Conservation (phyloP, 2,329 filamentous ascomycete genomes). For the Colletotrichum noveboracense region DNA sequence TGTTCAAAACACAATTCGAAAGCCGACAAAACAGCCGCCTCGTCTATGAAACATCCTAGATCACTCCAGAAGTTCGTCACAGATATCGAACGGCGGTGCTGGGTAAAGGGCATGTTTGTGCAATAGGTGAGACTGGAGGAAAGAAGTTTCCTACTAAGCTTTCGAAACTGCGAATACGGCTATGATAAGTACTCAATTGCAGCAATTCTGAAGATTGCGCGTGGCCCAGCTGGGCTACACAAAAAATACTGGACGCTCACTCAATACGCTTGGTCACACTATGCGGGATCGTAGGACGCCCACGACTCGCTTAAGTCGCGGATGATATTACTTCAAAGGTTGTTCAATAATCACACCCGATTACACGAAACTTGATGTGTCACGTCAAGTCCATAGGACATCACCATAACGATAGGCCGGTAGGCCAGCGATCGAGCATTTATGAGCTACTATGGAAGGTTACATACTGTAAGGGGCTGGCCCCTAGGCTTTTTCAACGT, state of each 20-base stretch:
- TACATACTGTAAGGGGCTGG: too few relatives aligned
- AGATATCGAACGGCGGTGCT: not conserved
- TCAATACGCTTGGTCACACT: not conserved
- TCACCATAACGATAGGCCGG: not conserved
- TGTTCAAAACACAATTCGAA: not conserved
- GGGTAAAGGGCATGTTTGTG: not conserved
- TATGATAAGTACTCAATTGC: not conserved
- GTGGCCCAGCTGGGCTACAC: not conserved
- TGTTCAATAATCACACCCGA: not conserved
- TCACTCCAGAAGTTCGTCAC: not conserved
- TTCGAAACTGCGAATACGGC: not conserved
- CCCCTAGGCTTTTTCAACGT: too few relatives aligned
- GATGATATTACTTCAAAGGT: not conserved
- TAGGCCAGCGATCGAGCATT: accelerated
- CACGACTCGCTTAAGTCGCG: not conserved
- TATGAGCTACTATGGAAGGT: not conserved
- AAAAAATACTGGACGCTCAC: not conserved
- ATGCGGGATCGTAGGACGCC: not conserved
- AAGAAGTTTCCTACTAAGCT: not conserved
- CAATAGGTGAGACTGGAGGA: not conserved
- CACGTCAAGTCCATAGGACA: not conserved
- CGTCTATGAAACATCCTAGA: not conserved
- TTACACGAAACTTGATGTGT: not conserved
- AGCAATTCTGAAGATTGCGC: accelerated
- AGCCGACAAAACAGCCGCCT: not conserved